These are phyloP conservation scores for Buxus sempervirens DNA, from an alignment of 164 flowering plant species.

Conservation along the genomic window DNA sequence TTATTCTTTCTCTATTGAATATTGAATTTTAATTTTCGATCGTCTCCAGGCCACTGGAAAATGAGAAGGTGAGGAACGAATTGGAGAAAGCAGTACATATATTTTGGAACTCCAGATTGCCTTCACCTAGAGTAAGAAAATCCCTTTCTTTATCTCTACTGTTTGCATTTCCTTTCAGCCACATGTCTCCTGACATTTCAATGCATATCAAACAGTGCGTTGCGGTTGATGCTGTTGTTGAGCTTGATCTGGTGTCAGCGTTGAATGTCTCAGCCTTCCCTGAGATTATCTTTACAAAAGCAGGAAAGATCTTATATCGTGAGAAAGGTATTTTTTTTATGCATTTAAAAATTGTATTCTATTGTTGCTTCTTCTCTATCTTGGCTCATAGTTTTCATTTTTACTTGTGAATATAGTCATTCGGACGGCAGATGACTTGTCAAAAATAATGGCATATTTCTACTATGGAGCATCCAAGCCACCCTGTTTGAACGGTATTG, in stretches of 20 bases:
- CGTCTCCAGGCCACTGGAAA: slow-evolving; percentile 68
- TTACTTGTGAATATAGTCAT: slow-evolving; percentile 29
- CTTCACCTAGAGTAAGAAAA: slow-evolving; percentile 82
- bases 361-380: not conserved
- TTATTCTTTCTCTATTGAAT: not conserved
- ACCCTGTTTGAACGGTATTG: slow-evolving; percentile 41
- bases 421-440: slow-evolving; percentile 77
- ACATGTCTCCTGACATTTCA: not conserved
- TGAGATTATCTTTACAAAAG: slow-evolving; percentile 79
- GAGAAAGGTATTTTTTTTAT: slow-evolving; percentile 57
- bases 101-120: slow-evolving; percentile 88
- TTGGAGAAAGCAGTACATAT: slow-evolving; percentile 82
- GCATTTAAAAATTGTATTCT: not conserved
- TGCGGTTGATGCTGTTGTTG: slow-evolving; percentile 85
- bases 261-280: slow-evolving; percentile 75
- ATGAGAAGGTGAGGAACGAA: slow-evolving; percentile 55
- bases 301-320: slow-evolving; percentile 84
- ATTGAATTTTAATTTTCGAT: slow-evolving; percentile 3
- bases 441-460: slow-evolving; percentile 92
- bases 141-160: not conserved
- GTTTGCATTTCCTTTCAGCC: not conserved
- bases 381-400: not conserved
- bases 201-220: slow-evolving; percentile 53
- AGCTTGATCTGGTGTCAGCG: slow-evolving; percentile 66
- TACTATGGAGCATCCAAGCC: slow-evolving; percentile 89